Evolutionary conservation across 257 asterid genomes (phyloP).

Genomic region (Plectranthus barbatus): DNA sequence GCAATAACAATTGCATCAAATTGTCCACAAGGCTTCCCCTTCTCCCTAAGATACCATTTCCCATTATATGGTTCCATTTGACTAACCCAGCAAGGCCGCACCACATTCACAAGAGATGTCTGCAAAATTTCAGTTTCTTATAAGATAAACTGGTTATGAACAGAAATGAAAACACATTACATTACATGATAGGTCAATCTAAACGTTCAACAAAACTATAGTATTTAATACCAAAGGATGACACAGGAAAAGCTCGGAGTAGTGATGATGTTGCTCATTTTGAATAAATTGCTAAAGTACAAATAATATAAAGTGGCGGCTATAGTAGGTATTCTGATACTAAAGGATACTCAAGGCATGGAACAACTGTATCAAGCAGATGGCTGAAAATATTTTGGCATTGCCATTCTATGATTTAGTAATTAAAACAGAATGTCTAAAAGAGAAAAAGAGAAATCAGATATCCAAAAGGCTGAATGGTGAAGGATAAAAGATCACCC

Average conservation of each 20-base stretch:
- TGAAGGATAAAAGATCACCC: neutral
- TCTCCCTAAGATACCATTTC: constrained; percentile 85
- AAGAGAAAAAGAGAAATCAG: neutral
- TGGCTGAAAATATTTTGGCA: no score
- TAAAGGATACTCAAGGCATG: neutral
- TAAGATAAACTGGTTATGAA: constrained; percentile 7
- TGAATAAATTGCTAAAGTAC: neutral
- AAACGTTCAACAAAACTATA: neutral
- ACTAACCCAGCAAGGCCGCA: constrained; percentile 91
- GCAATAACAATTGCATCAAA: constrained; percentile 91
- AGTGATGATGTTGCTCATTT: neutral
- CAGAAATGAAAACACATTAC: constrained; percentile 3
- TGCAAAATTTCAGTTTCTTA: constrained; percentile 27
- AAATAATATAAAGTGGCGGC: neutral
- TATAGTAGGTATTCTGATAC: no score
- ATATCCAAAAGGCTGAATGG: neutral
- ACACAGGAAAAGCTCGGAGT: neutral
- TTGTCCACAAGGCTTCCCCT: constrained; percentile 72
- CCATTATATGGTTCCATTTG: constrained; percentile 76
- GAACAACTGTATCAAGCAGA: neutral
- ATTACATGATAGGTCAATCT: constrained; percentile 10
- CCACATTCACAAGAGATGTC: constrained; percentile 65
- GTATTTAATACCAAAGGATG: neutral
- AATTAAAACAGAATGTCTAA: no score
- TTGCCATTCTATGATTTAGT: no score